phyloP scores from a whole-genome alignment of 352 stramenopile species.

The Phytophthora kernoviae region DNA sequence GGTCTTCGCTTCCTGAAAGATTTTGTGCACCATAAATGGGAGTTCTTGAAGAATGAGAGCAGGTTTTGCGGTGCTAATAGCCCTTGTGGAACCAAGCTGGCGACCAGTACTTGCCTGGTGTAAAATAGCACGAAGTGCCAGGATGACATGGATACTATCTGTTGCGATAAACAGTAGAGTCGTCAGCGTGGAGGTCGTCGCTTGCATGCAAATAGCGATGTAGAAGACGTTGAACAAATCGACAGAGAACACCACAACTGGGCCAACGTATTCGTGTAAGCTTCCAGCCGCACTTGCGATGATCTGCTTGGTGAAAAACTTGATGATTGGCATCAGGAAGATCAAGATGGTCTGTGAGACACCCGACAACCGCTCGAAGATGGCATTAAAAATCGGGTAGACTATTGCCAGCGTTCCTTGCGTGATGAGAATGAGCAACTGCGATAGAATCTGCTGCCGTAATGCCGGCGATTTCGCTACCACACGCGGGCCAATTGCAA shows the following conservation, averaged over 20 bases:
- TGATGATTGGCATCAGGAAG: conserved; percentile 1
- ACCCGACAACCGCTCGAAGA: background rate
- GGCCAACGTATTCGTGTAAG: conserved; percentile 14
- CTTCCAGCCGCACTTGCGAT: background rate
- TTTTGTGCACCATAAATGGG: too few relatives aligned
- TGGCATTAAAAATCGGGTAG: conserved; percentile 10
- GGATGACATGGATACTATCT: background rate
- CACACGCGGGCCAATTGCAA: too few relatives aligned
- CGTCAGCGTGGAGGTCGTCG: background rate
- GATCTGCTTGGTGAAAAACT: conserved; percentile 17
- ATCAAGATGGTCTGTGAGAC: background rate
- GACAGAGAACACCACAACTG: conserved; percentile 20
- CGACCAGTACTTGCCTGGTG: background rate
- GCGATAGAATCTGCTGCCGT: background rate
- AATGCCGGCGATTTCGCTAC: background rate
- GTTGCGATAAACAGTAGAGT: background rate
- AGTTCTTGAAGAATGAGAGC: too few relatives aligned
- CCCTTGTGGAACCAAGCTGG: too few relatives aligned
- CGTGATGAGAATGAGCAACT: conserved; percentile 3
- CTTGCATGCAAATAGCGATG: conserved; percentile 22
- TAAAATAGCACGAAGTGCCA: background rate
- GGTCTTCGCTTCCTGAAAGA: too few relatives aligned
- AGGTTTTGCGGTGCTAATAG: too few relatives aligned
- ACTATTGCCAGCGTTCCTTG: conserved; percentile 6
- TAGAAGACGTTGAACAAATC: conserved; percentile 28